Evolutionary conservation across 2,329 filamentous ascomycete genomes (phyloP).

Genomic region (Biscogniauxia marginata): DNA sequence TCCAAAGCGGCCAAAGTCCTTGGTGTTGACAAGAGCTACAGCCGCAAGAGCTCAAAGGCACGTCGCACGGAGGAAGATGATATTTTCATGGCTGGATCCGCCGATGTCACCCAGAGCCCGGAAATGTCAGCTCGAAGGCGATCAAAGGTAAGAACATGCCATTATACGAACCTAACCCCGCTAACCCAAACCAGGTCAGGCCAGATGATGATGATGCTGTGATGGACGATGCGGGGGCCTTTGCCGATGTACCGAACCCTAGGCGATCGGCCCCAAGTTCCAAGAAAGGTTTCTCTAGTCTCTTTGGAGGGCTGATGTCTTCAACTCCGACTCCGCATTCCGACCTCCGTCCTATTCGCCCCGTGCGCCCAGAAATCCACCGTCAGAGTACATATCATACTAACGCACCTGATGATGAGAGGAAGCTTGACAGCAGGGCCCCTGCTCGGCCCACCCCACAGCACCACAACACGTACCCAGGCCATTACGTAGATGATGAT

Average conservation of each 20-base stretch:
- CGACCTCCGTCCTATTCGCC: slow-evolving; percentile 29
- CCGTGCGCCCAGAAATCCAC: background rate
- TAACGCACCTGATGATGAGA: background rate
- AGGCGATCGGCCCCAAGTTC: slow-evolving; percentile 62
- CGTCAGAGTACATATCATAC: background rate
- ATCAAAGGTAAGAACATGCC: slow-evolving; percentile 45
- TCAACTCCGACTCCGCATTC: slow-evolving; percentile 40
- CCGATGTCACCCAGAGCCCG: slow-evolving; percentile 39
- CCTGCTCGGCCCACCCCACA: background rate
- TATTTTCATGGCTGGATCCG: slow-evolving; percentile 45
- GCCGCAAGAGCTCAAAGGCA: slow-evolving; percentile 46
- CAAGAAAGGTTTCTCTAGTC: slow-evolving; percentile 59
- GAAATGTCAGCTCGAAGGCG: slow-evolving; percentile 48
- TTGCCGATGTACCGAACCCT: slow-evolving; percentile 49
- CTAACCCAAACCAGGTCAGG: slow-evolving; percentile 23
- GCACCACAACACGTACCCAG: background rate
- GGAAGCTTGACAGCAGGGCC: background rate
- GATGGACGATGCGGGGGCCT: slow-evolving; percentile 52
- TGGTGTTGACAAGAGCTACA: slow-evolving; percentile 50
- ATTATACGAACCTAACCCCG: background rate
- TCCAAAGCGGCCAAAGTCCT: slow-evolving; percentile 79
- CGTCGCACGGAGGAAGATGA: slow-evolving; percentile 48
- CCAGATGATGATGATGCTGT: slow-evolving; percentile 56
- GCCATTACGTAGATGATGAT: background rate
- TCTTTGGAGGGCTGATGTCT: slow-evolving; percentile 59